Evolutionary conservation across 2,329 filamentous ascomycete genomes (phyloP), one percentile per base, ranked within the genome.

Genomic region (Colletotrichum liriopes): DNA sequence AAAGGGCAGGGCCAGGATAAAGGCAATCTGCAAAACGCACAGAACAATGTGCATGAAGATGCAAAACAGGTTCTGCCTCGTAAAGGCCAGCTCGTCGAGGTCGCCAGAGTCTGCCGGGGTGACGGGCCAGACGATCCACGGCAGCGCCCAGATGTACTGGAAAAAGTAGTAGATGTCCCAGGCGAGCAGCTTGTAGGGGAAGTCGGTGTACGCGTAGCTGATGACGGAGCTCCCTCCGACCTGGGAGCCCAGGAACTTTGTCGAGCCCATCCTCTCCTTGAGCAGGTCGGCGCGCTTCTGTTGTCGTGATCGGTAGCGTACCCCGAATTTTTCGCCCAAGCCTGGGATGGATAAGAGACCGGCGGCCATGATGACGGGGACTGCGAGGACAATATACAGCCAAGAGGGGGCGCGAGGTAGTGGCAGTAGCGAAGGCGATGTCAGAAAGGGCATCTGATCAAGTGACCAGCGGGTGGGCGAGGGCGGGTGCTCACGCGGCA

Each of bases 31-130:
- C n/a, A 89, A 77, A 14, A 92, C 65, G 39, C 87, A 78, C 4
- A 94, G 84, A 51, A 93, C 65, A 3, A 84, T 41, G 76, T 95
- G 93, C 7, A 93, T 77, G 20, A 81, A 76, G 29, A 94, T 79
- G 69, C 86, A 88, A 75, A 85, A 86, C 0, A 90, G 43, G 74
- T 94, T 94, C 54, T 81, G 79, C 18, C 77, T 71, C 0, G 88
- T 91, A 1, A 86, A 86, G 71, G 91, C 88, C 23, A 94, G 82
- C 82, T 95, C 93, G 76, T 92, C 90, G 58, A 93, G 82, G 61
- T 85, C 76, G 18, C 84, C 88, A 1, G 88, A 89, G 52, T 84
- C 84, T 65, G 83, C 83, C 1, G 90, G 87, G 18, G 78, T 79
- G 9, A 91, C 55, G 0, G 92, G 92, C 75, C 87, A 83, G n/a